phyloP scores from a whole-genome alignment of 2,329 filamentous ascomycete species.

The Cyphellophora europaea region DNA sequence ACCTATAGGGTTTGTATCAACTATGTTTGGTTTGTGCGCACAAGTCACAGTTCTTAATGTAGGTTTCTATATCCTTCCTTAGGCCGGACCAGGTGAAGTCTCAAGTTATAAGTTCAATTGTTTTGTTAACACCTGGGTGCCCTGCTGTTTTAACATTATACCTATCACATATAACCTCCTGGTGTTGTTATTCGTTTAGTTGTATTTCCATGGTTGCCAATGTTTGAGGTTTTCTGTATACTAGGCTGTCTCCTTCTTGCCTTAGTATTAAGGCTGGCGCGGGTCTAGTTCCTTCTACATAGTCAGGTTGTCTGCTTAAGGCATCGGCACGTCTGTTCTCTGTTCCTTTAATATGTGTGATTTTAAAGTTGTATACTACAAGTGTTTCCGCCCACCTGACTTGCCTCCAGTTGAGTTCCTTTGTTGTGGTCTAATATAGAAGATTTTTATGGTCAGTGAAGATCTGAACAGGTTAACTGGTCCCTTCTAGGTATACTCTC shows the following conservation, averaged over 20 bases:
- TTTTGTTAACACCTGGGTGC: slow-evolving; percentile 3
- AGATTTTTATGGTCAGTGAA: slow-evolving; percentile 21
- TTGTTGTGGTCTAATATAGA: slow-evolving; percentile 20
- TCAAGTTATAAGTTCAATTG: slow-evolving; percentile 1
- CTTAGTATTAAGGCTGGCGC: no score
- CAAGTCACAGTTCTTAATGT: slow-evolving; percentile 5
- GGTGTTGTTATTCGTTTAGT: no score
- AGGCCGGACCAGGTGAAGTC: slow-evolving; percentile 4
- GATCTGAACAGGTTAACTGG: slow-evolving; percentile 3
- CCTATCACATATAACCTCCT: no score
- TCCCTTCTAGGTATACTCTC: slow-evolving; percentile 16
- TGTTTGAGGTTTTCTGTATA: no score
- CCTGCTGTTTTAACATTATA: slow-evolving; percentile 6
- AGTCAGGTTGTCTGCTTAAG: no score
- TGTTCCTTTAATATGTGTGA: slow-evolving; percentile 13
- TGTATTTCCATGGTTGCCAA: no score
- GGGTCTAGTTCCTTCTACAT: no score
- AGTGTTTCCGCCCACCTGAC: slow-evolving; percentile 19
- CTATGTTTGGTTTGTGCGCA: slow-evolving; percentile 4
- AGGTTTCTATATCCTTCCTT: slow-evolving; percentile 2
- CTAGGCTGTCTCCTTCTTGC: no score
- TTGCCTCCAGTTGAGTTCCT: slow-evolving; percentile 20
- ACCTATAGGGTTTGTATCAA: slow-evolving; percentile 3
- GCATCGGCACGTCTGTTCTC: no score
- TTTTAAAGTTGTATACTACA: slow-evolving; percentile 19